Evolutionary conservation across 2,329 filamentous ascomycete genomes (phyloP), one percentile per base, ranked within the genome.

Genomic region (Sarocladium brachiariae): DNA sequence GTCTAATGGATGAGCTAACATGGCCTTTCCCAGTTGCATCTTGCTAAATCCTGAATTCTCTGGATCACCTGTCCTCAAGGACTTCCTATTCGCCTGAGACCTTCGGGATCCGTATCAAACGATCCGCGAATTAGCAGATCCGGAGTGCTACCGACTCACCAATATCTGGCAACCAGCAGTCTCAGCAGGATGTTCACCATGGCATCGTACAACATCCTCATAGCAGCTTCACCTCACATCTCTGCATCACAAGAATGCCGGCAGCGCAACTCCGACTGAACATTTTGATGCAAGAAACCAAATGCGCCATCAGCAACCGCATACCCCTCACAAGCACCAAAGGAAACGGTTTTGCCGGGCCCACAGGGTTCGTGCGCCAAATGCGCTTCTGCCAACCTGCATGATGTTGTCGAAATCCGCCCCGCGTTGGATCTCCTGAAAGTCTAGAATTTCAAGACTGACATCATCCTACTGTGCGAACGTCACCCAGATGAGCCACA

Each of bases 21-120:
- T 33, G 43, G n/a, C 8, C 7, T 21, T 19, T 13, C n/a, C 11
- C 62, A 95, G 89, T 64, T 96, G 91, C 70, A 84, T 96, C 54
- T 70, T 97, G 57, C 71, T 96, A 25, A 96, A 96, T 65, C 92
- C 92, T 0, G 90, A 96, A 66, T 96, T 96, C 63, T 88, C 90
- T 30, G 87, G 87, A 10, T 93, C 89, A n/a, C 88, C 90, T 0
- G 82, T 96, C 2, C 75, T 96, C 38, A 95, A 93, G 64, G 89
- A 95, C 52, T 96, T 96, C 63, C 75, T 96, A 48, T 93, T 95
- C 65, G 74, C 74, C 49, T 80, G 59, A 51, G 23, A 8, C 14
- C 6, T 14, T 5, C 21, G 16, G 4, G 27, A 13, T 19, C 16
- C 23, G 39, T 4, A 7, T 14, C 7, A 3, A 16, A 16, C 3